Percentiles rank a stretch among this genome's conserved stretches.
These are phyloP conservation scores for Alternaria triticimaculans DNA, from an alignment of 2,329 filamentous ascomycete species.

Conservation along the genomic window DNA sequence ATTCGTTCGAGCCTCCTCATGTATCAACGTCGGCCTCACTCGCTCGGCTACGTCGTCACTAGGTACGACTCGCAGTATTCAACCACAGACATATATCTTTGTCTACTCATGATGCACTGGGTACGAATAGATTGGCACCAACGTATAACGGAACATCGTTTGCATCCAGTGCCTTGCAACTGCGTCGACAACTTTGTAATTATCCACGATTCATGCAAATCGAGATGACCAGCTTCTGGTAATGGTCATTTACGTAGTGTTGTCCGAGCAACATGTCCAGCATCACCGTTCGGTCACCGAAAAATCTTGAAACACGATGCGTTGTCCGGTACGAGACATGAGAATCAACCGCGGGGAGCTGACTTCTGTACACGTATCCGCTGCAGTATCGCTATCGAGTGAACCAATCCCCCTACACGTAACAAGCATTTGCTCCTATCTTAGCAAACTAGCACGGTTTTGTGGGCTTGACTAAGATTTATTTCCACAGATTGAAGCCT, in stretches of 20 bases:
- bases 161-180: background rate
- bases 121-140: background rate
- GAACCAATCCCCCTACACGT: background rate
- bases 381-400: background rate
- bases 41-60: background rate
- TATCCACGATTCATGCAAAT: background rate
- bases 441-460: background rate
- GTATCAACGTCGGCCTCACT: background rate
- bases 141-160: background rate
- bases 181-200: background rate
- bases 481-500: background rate
- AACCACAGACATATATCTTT: background rate
- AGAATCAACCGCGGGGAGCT: background rate
- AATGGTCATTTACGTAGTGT: background rate
- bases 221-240: background rate
- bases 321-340: background rate
- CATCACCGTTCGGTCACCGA: background rate
- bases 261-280: background rate
- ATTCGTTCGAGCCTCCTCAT: background rate
- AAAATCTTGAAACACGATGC: background rate
- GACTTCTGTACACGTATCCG: background rate
- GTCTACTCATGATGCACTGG: background rate
- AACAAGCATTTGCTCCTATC: background rate
- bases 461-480: background rate
- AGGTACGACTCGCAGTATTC: background rate